Evolutionary conservation across 2,329 filamentous ascomycete species (phyloP).

Genomic region (Colletotrichum camelliae): DNA sequence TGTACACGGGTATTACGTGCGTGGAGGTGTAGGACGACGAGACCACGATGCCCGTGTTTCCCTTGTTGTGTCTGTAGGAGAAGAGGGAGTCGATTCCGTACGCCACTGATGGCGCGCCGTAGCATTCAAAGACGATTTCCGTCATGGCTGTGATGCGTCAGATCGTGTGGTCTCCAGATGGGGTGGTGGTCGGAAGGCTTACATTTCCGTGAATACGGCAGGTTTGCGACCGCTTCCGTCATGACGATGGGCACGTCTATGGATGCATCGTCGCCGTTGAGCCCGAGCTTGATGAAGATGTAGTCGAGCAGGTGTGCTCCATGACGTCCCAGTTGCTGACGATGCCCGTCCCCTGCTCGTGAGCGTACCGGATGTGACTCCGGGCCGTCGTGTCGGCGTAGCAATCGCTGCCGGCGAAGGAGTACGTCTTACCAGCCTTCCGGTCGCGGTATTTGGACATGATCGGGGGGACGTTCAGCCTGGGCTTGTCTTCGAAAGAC

Average conservation of each 20-base stretch:
- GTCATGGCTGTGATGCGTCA: conserved; percentile 76
- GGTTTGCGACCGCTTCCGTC: conserved; percentile 93
- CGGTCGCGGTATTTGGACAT: conserved; percentile 96
- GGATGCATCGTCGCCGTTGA: conserved; percentile 75
- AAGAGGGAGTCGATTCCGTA: conserved; percentile 98
- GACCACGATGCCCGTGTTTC: conserved; percentile 84
- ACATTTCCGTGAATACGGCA: conserved; percentile 90
- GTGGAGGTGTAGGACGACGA: conserved; percentile 94
- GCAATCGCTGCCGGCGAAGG: conserved; percentile 90
- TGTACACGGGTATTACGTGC: conserved; percentile 91
- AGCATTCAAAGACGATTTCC: conserved; percentile 96
- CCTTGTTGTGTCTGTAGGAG: conserved; percentile 91
- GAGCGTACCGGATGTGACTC: conserved; percentile 88
- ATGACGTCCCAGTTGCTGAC: conserved; percentile 98
- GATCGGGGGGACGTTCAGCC: conserved; percentile 82
- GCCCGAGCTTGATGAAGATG: conserved; percentile 89
- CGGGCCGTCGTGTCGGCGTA: conserved; percentile 93
- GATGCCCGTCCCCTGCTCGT: conserved; percentile 88
- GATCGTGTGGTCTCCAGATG: conserved; percentile 26
- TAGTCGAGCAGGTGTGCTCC: conserved; percentile 94
- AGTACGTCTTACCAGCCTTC: conserved; percentile 89
- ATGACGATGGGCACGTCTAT: conserved; percentile 91
- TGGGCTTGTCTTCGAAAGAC: conserved; percentile 88
- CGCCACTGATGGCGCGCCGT: conserved; percentile 85
- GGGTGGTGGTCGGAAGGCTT: conserved; percentile 17